Base-by-base conservation (phyloP, 1,284 basidiomycete genomes). In the Somion occarium region DNA sequence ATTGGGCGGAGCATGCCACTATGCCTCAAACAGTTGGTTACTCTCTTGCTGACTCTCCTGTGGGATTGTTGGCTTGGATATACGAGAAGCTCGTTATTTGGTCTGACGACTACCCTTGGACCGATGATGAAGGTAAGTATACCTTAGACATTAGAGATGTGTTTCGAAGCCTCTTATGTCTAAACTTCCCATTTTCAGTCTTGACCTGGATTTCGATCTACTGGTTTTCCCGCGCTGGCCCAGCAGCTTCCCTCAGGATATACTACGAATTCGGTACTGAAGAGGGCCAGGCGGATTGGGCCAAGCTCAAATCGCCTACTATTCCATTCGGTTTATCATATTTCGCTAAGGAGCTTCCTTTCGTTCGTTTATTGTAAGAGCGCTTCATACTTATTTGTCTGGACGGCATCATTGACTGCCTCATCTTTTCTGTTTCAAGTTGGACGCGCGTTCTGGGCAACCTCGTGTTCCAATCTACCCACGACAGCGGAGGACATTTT, bases 61-160 rank as follows among this genome's bases (percentile, higher is more conserved):
- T 73, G 11, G 80, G 75, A 0, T 61, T 85, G 15, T 68, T 84
- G 1, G 76, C 74, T 5, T 83, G 82, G 79, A 76, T 84, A 19
- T 82, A 81, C 51, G 79, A 83, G 56, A 83, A 83, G 53, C 63
- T 83, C 0, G 66, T 73, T 3, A 57, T 59, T 20, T 82, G 77
- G 76, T 71, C 75, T 0, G 80, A 82, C 54, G 53, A 58, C 0
- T 82, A 79, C 56, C 63, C 65, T 1, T 82, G 77, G 76, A 65
- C 67, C 2, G 75, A 80, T 47, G 78, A 81, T 27, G 79, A 80
- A 67, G 44, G 37, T 27, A n/a, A n/a, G 19, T 19, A 26, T 20
- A 43, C n/a, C n/a, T n/a, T n/a, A n/a, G n/a, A n/a, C n/a, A n/a
- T n/a, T n/a, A n/a, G n/a, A n/a, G n/a, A n/a, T n/a, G n/a, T n/a